These are phyloP conservation scores for Hypoxylon rickii DNA, from an alignment of 495 filamentous ascomycete species.

Conservation along the genomic window DNA sequence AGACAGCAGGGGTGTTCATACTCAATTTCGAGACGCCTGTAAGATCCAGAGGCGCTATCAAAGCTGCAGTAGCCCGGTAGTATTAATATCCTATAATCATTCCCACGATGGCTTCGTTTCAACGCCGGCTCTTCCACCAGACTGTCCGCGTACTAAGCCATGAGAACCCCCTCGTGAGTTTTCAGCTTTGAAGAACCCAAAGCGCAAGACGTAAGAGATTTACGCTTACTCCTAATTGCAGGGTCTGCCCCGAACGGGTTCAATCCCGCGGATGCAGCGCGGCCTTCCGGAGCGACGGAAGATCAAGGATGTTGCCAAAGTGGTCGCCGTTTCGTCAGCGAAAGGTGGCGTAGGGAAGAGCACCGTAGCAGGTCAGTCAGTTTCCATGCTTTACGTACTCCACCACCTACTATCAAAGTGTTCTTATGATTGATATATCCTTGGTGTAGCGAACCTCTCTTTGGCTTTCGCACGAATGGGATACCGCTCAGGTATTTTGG, in stretches of 20 bases:
- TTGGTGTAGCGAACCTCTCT: slow-evolving; percentile 76
- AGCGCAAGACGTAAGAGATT: neutral
- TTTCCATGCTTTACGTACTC: neutral
- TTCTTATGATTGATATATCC: neutral
- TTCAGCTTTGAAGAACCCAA: neutral
- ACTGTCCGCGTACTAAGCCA: slow-evolving; percentile 67
- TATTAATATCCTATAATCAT: slow-evolving; percentile 2
- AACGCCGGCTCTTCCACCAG: slow-evolving; percentile 68
- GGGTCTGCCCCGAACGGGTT: slow-evolving; percentile 82
- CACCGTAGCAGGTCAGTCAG: slow-evolving; percentile 77
- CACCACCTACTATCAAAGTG: neutral
- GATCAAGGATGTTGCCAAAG: slow-evolving; percentile 81
- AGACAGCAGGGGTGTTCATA: too few relatives aligned
- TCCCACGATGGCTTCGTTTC: slow-evolving; percentile 56
- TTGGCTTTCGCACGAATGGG: slow-evolving; percentile 82
- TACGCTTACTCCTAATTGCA: slow-evolving; percentile 41
- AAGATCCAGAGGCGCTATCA: too few relatives aligned
- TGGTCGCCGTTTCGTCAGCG: slow-evolving; percentile 90
- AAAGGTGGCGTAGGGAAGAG: slow-evolving; percentile 98
- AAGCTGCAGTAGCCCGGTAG: too few relatives aligned
- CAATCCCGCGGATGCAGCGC: slow-evolving; percentile 79
- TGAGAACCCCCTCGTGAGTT: slow-evolving; percentile 85
- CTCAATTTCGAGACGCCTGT: too few relatives aligned
- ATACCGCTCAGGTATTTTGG: slow-evolving; percentile 81
- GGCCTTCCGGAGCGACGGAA: slow-evolving; percentile 79